Conservation (phyloP, 768 basidiomycete genomes). For the Tubosaeta brunneosetosa region DNA sequence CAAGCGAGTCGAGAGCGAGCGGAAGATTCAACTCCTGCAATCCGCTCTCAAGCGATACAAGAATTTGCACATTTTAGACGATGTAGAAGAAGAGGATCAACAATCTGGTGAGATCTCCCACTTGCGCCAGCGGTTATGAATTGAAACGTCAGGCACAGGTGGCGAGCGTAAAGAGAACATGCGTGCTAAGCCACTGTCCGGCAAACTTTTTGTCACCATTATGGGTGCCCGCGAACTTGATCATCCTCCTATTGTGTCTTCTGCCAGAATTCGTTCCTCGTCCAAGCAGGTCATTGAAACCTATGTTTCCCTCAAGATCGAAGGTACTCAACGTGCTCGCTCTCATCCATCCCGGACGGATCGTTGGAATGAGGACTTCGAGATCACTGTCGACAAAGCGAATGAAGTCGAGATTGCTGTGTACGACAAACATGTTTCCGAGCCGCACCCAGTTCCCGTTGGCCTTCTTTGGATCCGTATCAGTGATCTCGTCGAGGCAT, state of each 20-base stretch:
- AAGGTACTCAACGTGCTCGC: constrained; percentile 88
- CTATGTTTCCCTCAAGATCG: constrained; percentile 90
- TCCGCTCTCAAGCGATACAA: constrained; percentile 94
- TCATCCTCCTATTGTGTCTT: constrained; percentile 72
- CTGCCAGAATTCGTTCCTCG: constrained; percentile 64
- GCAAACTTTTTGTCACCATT: constrained; percentile 84
- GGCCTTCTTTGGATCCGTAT: constrained; percentile 94
- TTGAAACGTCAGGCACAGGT: constrained; percentile 46
- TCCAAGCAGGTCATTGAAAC: constrained; percentile 80
- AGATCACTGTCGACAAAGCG: constrained; percentile 94
- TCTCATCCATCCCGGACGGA: constrained; percentile 93
- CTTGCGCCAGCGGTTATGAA: constrained; percentile 25
- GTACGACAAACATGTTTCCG: constrained; percentile 85
- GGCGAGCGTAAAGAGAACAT: constrained; percentile 90
- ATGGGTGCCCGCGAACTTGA: constrained; percentile 92
- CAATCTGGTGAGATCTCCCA: constrained; percentile 38
- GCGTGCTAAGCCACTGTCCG: constrained; percentile 90
- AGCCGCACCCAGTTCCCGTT: constrained; percentile 79
- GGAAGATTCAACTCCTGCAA: constrained; percentile 91
- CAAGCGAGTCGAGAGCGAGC: constrained; percentile 92
- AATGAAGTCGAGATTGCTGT: constrained; percentile 97
- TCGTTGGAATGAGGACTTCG: constrained; percentile 97
- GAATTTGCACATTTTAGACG: constrained; percentile 90
- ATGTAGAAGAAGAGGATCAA: constrained; percentile 84
- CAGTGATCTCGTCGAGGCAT: constrained; percentile 88